Conservation (phyloP, 1,139 yeast genomes). For the Sugiyamaella xylanicola region DNA sequence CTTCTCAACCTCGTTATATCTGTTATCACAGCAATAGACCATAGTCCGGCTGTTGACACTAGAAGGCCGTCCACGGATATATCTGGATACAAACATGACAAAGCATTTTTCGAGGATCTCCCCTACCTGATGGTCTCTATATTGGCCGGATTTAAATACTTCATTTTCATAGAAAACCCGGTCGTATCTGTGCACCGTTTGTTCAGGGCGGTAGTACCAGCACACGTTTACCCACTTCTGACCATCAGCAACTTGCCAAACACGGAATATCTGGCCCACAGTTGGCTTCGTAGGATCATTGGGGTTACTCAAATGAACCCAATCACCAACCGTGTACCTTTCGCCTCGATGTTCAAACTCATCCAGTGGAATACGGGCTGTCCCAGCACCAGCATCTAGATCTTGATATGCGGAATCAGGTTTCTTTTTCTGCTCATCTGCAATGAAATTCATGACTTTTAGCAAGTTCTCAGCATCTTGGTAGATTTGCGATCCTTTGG, state of each 20-base stretch:
- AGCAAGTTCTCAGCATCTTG: conserved; percentile 67
- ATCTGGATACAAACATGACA: conserved; percentile 91
- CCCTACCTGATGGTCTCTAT: conserved; percentile 86
- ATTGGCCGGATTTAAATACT: conserved; percentile 95
- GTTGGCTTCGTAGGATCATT: conserved; percentile 89
- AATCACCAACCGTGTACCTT: conserved; percentile 84
- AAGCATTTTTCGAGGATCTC: conserved; percentile 93
- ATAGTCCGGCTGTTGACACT: conserved; percentile 61
- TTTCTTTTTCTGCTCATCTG: conserved; percentile 71
- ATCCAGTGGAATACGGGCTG: conserved; percentile 77
- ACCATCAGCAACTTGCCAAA: conserved; percentile 85
- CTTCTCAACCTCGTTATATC: conserved; percentile 89
- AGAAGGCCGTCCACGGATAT: conserved; percentile 90
- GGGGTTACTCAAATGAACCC: conserved; percentile 86
- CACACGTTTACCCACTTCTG: conserved; percentile 89
- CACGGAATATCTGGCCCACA: conserved; percentile 87
- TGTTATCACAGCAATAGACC: conserved; percentile 89
- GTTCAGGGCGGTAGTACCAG: conserved; percentile 98
- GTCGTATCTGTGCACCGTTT: conserved; percentile 91
- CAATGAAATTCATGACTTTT: conserved; percentile 58
- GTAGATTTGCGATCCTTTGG: conserved; percentile 57
- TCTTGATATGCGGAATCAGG: conserved; percentile 81
- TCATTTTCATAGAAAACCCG: conserved; percentile 88
- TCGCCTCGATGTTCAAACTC: conserved; percentile 70
- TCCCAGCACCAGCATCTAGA: conserved; percentile 51